phyloP scores from a whole-genome alignment of 495 filamentous ascomycete genomes.

The Xylaria cubensis region DNA sequence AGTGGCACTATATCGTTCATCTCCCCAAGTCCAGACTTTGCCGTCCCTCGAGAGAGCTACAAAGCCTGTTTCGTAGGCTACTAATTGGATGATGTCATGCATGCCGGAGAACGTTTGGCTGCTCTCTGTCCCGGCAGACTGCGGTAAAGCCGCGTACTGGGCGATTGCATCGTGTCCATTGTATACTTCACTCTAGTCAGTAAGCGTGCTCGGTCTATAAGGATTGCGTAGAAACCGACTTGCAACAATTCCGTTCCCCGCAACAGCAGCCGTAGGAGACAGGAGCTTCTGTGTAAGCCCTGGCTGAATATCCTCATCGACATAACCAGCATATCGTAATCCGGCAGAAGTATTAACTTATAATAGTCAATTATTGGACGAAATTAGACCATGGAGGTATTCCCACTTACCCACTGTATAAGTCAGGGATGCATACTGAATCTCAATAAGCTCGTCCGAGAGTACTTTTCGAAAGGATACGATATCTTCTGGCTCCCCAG shows the following conservation, averaged over 20 bases:
- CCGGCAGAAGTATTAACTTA: slow-evolving; percentile 40
- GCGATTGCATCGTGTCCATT: slow-evolving; percentile 31
- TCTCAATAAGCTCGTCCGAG: slow-evolving; percentile 39
- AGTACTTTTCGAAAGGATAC: slow-evolving; percentile 47
- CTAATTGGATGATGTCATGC: slow-evolving; percentile 48
- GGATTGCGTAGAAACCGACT: slow-evolving; percentile 23
- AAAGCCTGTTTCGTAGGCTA: slow-evolving; percentile 60
- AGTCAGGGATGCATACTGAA: slow-evolving; percentile 38
- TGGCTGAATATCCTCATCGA: slow-evolving; percentile 23
- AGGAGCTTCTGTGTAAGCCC: slow-evolving; percentile 30
- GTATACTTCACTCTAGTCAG: slow-evolving; percentile 33
- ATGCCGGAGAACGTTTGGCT: slow-evolving; percentile 33
- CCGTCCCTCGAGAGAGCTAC: slow-evolving; percentile 55
- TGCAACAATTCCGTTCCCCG: slow-evolving; percentile 44
- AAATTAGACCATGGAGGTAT: not conserved
- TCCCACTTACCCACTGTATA: slow-evolving; percentile 49
- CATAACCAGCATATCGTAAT: slow-evolving; percentile 34
- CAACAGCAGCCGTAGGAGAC: slow-evolving; percentile 36
- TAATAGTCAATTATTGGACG: not conserved
- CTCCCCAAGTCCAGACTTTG: slow-evolving; percentile 66
- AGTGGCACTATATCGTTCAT: slow-evolving; percentile 58
- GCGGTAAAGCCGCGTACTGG: slow-evolving; percentile 37
- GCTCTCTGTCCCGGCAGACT: slow-evolving; percentile 7
- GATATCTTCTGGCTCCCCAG: slow-evolving; percentile 49
- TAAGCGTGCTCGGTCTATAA: not conserved